Percentiles rank a stretch among this genome's conserved stretches.
These are phyloP conservation scores for Gentiana dahurica DNA, from an alignment of 257 asterid species.

Conservation along the genomic window DNA sequence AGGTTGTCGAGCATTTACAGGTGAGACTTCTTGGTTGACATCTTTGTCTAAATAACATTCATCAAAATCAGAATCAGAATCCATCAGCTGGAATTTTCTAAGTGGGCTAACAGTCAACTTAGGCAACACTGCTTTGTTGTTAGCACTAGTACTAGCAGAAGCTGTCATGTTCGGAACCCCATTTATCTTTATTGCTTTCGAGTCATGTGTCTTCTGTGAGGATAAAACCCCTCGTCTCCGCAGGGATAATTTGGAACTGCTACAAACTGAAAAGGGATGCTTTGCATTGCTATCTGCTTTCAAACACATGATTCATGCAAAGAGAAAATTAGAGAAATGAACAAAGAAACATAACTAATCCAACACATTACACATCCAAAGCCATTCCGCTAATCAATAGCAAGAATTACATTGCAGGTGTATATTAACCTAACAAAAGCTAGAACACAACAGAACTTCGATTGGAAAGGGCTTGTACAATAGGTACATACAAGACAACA, in stretches of 20 bases:
- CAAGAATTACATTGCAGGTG: no score
- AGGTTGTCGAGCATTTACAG: constrained; percentile 17
- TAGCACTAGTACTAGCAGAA: constrained; percentile 16
- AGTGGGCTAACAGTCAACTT: constrained; percentile 58
- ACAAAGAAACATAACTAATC: not conserved
- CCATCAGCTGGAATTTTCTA: constrained; percentile 80
- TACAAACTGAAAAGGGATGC: constrained; percentile 30
- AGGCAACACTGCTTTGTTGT: constrained; percentile 32
- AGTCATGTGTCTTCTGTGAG: constrained; percentile 32
- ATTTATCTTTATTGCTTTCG: constrained; percentile 28
- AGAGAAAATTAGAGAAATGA: not conserved
- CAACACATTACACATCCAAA: not conserved
- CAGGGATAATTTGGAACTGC: constrained; percentile 72
- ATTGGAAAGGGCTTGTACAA: no score
- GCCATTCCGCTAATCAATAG: not conserved
- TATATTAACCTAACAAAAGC: no score
- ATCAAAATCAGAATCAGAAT: constrained; percentile 67
- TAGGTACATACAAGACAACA: no score
- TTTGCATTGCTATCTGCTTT: constrained; percentile 29
- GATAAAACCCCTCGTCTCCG: constrained; percentile 31
- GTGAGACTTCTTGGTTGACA: constrained; percentile 17
- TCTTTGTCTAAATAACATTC: constrained; percentile 36
- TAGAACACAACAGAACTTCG: no score
- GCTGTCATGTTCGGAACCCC: constrained; percentile 30
- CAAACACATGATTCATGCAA: not conserved